Percentiles rank a stretch among this genome's conserved stretches.
Evolutionary conservation across 1,284 basidiomycete species (phyloP).

Genomic region (Jaminaea rosea): DNA sequence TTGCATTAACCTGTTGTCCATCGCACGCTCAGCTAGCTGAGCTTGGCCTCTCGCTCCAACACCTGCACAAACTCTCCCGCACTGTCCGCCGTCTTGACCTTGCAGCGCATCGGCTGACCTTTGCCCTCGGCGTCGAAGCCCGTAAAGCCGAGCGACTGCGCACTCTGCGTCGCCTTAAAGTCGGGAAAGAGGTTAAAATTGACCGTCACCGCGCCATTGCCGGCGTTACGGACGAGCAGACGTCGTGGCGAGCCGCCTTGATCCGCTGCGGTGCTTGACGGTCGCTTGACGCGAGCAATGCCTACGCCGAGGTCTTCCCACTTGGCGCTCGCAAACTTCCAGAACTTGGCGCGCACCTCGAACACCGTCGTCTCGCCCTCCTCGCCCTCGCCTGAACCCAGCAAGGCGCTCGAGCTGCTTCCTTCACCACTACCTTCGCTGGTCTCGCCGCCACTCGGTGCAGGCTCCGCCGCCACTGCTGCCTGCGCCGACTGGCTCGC

Average conservation of each 20-base stretch:
- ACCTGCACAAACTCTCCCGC: constrained; percentile 24
- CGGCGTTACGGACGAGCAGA: constrained; percentile 35
- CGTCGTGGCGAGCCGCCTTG: constrained; percentile 15
- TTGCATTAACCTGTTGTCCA: not conserved
- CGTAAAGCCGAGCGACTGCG: constrained; percentile 25
- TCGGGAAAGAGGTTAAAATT: constrained; percentile 32
- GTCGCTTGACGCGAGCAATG: constrained; percentile 29
- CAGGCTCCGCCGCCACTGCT: not conserved
- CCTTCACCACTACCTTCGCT: not conserved
- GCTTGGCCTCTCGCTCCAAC: constrained; percentile 9
- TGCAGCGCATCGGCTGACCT: constrained; percentile 29
- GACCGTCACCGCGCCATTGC: constrained; percentile 23
- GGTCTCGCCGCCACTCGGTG: not conserved
- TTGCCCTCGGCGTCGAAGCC: constrained; percentile 29
- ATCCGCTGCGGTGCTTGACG: not conserved
- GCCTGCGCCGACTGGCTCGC: not conserved
- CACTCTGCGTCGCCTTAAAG: constrained; percentile 20
- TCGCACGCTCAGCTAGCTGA: not conserved
- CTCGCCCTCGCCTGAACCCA: constrained; percentile 37
- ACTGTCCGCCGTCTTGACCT: constrained; percentile 31
- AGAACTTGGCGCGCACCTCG: constrained; percentile 34
- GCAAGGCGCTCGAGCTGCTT: constrained; percentile 3
- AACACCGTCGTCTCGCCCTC: constrained; percentile 26
- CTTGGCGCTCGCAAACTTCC: constrained; percentile 21
- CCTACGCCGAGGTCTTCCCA: constrained; percentile 41